Evolutionary conservation across 164 flowering plant species (phyloP), one percentile per base, ranked within the genome.

Genomic region (Berberis vulgaris): DNA sequence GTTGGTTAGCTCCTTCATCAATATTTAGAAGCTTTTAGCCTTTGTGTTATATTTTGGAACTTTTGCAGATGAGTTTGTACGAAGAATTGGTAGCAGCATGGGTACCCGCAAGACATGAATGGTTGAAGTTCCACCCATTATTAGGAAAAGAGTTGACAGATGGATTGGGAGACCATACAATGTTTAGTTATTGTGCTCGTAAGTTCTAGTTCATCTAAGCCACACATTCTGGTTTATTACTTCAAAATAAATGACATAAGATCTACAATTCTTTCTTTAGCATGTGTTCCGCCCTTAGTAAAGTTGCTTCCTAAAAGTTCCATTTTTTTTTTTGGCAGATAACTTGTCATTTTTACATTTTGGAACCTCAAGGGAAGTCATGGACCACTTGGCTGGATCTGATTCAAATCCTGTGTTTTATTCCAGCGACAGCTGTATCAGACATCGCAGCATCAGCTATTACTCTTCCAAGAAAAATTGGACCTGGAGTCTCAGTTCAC

Each of bases 61-160:
- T 46, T 72, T 44, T 75, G 76, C 84, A 95, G 99, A 87, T 95
- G 84, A 91, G 97, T 75, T 82, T 91, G 64, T 95, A 95, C 76
- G 99, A 95, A 75, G 99, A 95, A 73, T 78, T 95, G 59, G 97
- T 95, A 39, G 97, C 98, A 26, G 97, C 97, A 71, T 95, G 96
- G 97, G 97, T 95, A n/a, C 97, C 96, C 62, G 79, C 91, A 67
- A 95, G 77, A 70, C 97, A 95, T 80, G 83, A 88, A 55, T 95
- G 99, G 99, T 69, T 95, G 78, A 75, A 62, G 65, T 52, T 41
- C 57, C 92, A 92, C 49, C 96, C 98, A 41, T 46, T 26, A 26
- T 26, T 82, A 71, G 99, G 98, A 38, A 76, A 80, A 75, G 91
- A 84, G 69, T 74, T 95, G 53, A 73, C 91, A 59, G 63, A 64